A percentile compares a stretch with the other conserved stretches of the same genome.
Evolutionary conservation across 495 filamentous ascomycete genomes (phyloP).

Genomic region (Thermothielavioides terrestris): DNA sequence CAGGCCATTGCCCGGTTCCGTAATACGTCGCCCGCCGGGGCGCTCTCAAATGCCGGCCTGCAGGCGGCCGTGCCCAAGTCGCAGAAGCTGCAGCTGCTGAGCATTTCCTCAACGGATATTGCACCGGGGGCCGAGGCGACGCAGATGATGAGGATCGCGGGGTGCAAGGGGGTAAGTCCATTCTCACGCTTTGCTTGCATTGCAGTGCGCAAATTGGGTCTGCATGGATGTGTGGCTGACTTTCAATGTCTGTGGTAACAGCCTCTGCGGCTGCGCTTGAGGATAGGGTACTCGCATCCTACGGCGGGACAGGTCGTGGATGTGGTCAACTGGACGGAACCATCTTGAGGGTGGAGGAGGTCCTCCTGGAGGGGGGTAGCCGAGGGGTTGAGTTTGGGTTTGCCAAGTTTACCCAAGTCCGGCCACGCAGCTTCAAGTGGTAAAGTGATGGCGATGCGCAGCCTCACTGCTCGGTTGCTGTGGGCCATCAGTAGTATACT

Average conservation of each 20-base stretch:
- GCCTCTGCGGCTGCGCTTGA: constrained; percentile 70
- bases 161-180: constrained; percentile 73
- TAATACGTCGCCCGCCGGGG: constrained; percentile 53
- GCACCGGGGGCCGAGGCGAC: constrained; percentile 71
- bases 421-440: not conserved
- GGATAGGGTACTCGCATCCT: constrained; percentile 68
- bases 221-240: constrained; percentile 21
- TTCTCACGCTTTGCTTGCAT: too few species aligned
- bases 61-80: constrained; percentile 95
- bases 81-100: constrained; percentile 82
- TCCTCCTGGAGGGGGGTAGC: not conserved
- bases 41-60: constrained; percentile 63
- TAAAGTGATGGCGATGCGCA: not conserved
- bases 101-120: constrained; percentile 71
- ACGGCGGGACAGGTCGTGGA: constrained; percentile 66
- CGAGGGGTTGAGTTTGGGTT: not conserved
- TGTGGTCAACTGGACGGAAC: constrained; percentile 94
- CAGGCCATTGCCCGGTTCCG: constrained; percentile 77
- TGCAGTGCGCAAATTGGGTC: too few species aligned
- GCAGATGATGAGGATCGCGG: constrained; percentile 76
- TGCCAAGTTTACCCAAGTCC: not conserved
- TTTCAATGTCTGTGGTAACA: constrained; percentile 16
- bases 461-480: too few species aligned
- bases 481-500: too few species aligned
- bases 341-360: constrained; percentile 30